These are phyloP conservation scores for Backusella circina DNA, from an alignment of 192 early-diverging fungal species.

Conservation along the genomic window DNA sequence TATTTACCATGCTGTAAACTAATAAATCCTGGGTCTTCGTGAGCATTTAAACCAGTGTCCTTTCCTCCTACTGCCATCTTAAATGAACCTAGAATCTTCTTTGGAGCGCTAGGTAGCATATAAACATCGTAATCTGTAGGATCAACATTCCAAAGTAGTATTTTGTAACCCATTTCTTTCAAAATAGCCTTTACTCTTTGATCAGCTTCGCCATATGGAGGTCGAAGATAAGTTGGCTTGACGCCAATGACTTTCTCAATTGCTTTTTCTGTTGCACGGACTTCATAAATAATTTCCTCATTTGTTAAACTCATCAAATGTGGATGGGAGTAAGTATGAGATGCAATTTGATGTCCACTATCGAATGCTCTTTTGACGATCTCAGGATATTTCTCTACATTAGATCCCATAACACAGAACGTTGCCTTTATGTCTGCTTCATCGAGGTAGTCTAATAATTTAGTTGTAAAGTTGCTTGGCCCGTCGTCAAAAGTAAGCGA, in stretches of 20 bases:
- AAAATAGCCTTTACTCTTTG: constrained; percentile 52
- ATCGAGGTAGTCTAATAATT: constrained; percentile 51
- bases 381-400: constrained; percentile 44
- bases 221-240: constrained; percentile 54
- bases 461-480: constrained; percentile 48
- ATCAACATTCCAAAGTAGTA: constrained; percentile 36
- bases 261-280: constrained; percentile 44
- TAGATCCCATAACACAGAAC: constrained; percentile 64
- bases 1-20: constrained; percentile 34
- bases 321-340: constrained; percentile 50
- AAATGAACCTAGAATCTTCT: constrained; percentile 15
- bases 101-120: constrained; percentile 6
- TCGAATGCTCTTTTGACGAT: constrained; percentile 43
- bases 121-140: constrained; percentile 35
- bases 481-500: constrained; percentile 59
- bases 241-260: constrained; percentile 52
- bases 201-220: constrained; percentile 58
- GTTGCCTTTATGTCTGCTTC: constrained; percentile 58
- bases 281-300: constrained; percentile 37
- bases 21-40: constrained; percentile 33
- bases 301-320: constrained; percentile 44
- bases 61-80: constrained; percentile 2
- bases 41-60: constrained; percentile 23
- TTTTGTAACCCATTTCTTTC: constrained; percentile 31
- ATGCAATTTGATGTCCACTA: constrained; percentile 61